Evolutionary conservation across 441 rosid genomes (phyloP).

Genomic region (Cnidoscolus chayamansa): DNA sequence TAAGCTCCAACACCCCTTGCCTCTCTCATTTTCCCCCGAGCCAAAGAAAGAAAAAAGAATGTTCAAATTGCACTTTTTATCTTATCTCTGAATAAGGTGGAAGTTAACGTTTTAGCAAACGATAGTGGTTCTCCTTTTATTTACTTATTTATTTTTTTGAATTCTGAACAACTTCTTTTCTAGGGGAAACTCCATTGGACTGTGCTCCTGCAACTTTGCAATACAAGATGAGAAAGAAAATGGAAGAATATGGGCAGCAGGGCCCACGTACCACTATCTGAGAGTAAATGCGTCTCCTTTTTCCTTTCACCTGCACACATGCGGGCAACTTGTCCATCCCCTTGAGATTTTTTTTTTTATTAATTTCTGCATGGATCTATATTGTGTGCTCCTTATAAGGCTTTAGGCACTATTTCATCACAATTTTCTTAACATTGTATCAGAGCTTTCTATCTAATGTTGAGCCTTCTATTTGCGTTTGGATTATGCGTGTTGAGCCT

Average conservation of each 20-base stretch:
- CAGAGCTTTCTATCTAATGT: too few relatives aligned
- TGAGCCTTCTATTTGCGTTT: too few relatives aligned
- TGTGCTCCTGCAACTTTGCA: conserved; percentile 88
- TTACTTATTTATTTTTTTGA: not conserved
- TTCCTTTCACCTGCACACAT: conserved; percentile 2
- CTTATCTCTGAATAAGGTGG: not conserved
- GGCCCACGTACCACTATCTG: conserved; percentile 15
- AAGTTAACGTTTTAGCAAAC: not conserved
- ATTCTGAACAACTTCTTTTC: conserved; percentile 9
- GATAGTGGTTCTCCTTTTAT: not conserved
- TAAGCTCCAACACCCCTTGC: too few relatives aligned
- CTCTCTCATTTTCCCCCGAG: not conserved
- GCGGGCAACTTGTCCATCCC: conserved; percentile 17
- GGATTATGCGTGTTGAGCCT: too few relatives aligned
- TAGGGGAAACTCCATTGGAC: conserved; percentile 89
- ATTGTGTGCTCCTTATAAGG: too few relatives aligned
- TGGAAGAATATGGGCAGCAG: conserved; percentile 36
- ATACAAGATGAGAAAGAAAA: conserved; percentile 73
- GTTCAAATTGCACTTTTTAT: not conserved
- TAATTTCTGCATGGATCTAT: not conserved
- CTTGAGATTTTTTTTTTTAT: conserved; percentile 3
- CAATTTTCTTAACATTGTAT: too few relatives aligned
- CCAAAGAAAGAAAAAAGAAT: not conserved
- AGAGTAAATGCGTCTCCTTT: not conserved
- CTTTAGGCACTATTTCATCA: too few relatives aligned